Conservation (phyloP, 2,329 filamentous ascomycete genomes). For the Neofusicoccum umdonicola region DNA sequence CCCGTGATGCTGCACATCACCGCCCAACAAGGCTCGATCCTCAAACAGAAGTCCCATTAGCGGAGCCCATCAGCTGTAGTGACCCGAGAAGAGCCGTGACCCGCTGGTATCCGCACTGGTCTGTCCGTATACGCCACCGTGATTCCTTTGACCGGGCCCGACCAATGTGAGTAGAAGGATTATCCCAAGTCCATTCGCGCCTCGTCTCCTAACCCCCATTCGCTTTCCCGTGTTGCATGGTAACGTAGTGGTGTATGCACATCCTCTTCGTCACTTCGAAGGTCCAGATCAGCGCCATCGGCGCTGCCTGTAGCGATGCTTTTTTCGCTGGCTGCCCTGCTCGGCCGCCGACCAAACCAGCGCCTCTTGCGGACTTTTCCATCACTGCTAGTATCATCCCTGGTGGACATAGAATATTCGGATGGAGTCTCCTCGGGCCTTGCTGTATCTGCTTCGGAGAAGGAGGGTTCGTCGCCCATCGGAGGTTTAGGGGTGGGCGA, state of each 20-base stretch:
- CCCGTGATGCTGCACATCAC: background rate
- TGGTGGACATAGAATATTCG: slow-evolving; percentile 28
- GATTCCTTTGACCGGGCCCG: background rate
- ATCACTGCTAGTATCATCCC: slow-evolving; percentile 30
- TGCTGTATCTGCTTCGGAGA: slow-evolving; percentile 25
- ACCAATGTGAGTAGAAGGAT: slow-evolving; percentile 19
- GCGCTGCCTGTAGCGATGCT: slow-evolving; percentile 24
- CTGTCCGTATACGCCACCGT: background rate
- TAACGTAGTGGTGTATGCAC: slow-evolving; percentile 50
- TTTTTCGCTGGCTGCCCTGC: slow-evolving; percentile 28
- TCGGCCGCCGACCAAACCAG: slow-evolving; percentile 34
- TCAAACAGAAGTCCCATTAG: background rate
- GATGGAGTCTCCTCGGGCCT: slow-evolving; percentile 24
- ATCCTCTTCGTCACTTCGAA: slow-evolving; percentile 45
- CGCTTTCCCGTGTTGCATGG: slow-evolving; percentile 49
- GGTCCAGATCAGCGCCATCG: slow-evolving; percentile 29
- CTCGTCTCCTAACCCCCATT: slow-evolving; percentile 82
- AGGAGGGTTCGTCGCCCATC: background rate
- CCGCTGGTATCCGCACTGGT: background rate
- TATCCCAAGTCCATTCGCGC: slow-evolving; percentile 78
- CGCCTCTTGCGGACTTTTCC: slow-evolving; percentile 31
- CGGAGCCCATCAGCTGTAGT: background rate
- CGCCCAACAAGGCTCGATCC: background rate
- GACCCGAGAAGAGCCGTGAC: no score
- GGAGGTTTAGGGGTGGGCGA: slow-evolving; percentile 36